Conservation (phyloP, 2,329 filamentous ascomycete species). For the Monosporascus ibericus region DNA sequence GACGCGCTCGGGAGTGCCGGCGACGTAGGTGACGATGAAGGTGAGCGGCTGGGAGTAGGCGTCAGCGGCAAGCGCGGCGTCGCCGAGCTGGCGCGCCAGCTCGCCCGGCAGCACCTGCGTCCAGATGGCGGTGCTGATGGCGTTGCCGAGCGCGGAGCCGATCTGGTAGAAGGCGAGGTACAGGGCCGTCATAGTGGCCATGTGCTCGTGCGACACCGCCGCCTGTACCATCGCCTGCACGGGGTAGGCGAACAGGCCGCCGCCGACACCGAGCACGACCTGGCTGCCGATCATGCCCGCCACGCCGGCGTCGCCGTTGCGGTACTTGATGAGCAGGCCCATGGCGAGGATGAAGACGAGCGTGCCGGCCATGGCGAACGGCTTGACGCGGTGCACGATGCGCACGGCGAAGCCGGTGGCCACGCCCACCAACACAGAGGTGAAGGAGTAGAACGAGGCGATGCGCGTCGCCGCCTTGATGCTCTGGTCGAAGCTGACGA, state of each 20-base stretch:
- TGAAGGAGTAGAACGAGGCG: conserved; percentile 51
- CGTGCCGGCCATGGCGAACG: conserved; percentile 57
- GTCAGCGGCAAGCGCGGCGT: conserved; percentile 29
- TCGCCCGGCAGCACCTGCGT: conserved; percentile 46
- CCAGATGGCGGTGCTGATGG: conserved; percentile 58
- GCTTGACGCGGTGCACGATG: conserved; percentile 53
- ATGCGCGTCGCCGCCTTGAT: conserved; percentile 52
- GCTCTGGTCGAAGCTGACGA: conserved; percentile 55
- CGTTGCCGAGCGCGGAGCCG: conserved; percentile 53
- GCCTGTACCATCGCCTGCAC: conserved; percentile 40
- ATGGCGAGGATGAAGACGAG: conserved; percentile 59
- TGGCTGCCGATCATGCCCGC: conserved; percentile 57
- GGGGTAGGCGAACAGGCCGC: conserved; percentile 54
- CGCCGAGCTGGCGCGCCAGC: conserved; percentile 32
- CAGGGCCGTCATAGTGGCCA: conserved; percentile 58
- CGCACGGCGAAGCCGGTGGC: conserved; percentile 51
- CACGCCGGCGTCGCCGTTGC: conserved; percentile 43
- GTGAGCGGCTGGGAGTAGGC: conserved; percentile 32
- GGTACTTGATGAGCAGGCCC: conserved; percentile 57
- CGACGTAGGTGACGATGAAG: conserved; percentile 27
- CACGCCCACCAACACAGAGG: conserved; percentile 48
- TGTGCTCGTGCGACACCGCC: conserved; percentile 40
- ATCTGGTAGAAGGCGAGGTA: conserved; percentile 60
- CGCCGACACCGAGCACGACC: conserved; percentile 55
- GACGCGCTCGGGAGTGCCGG: conserved; percentile 36